These are phyloP conservation scores for Phaffomyces antillensis DNA, from an alignment of 805 yeast genomes.

Conservation along the genomic window DNA sequence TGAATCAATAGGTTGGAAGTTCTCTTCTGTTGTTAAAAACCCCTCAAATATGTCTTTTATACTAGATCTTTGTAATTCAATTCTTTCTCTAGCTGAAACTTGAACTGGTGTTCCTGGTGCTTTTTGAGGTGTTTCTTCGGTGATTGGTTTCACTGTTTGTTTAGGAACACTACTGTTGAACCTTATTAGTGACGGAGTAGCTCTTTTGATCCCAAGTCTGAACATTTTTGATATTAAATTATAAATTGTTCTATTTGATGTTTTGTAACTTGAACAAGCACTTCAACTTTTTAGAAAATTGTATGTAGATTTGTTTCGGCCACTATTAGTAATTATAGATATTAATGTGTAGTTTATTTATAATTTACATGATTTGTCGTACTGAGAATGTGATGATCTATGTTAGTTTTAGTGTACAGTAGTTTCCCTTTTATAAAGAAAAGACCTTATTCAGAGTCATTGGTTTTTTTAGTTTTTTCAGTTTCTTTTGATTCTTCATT, in stretches of 20 bases:
- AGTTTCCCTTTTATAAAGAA: not conserved
- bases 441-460: not conserved
- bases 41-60: conserved; percentile 26
- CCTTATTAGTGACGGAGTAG: not conserved
- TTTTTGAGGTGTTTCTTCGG: not conserved
- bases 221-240: not conserved
- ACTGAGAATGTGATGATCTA: not conserved
- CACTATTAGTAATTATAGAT: no score
- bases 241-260: not conserved
- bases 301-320: no score
- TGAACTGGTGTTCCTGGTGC: not conserved
- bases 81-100: conserved; percentile 15
- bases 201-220: not conserved
- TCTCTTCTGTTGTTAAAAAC: conserved; percentile 27
- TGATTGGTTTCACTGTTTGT: not conserved
- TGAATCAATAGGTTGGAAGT: conserved; percentile 42
- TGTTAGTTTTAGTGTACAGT: not conserved
- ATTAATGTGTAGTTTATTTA: not conserved
- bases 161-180: conserved; percentile 1
- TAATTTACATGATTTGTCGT: not conserved
- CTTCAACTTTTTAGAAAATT: no score
- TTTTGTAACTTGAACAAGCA: no score
- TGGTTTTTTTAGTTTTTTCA: not conserved
- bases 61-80: conserved; percentile 20
- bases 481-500: not conserved